A percentile compares a stretch with the other conserved stretches of the same genome.
Evolutionary conservation across 768 basidiomycete genomes (phyloP).

Genomic region (Mycena vitilis): DNA sequence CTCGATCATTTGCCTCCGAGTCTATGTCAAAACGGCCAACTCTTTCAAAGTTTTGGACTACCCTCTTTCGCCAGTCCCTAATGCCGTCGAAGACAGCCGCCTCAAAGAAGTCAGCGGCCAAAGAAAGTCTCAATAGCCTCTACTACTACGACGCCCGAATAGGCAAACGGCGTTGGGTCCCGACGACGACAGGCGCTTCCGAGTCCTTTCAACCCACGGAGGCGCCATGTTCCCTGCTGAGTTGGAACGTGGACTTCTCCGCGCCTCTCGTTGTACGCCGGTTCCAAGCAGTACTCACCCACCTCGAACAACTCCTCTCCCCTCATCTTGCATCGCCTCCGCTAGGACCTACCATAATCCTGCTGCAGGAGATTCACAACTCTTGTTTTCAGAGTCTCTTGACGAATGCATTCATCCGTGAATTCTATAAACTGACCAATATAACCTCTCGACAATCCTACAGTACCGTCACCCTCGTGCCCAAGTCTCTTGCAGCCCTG

Average conservation of each 20-base stretch:
- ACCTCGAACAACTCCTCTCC: conserved; percentile 47
- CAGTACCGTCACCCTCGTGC: conserved; percentile 62
- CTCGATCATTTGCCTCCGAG: neutral
- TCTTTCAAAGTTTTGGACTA: conserved; percentile 5
- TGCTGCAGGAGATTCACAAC: conserved; percentile 59
- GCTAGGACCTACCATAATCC: conserved; percentile 54
- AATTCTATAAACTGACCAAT: conserved; percentile 55
- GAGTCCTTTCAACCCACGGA: neutral
- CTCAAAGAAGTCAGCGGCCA: neutral
- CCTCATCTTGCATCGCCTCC: conserved; percentile 31
- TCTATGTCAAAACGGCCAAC: too few species aligned
- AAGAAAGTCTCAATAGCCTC: neutral
- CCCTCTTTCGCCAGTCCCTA: neutral
- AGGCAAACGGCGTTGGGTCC: neutral
- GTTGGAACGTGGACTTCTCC: conserved; percentile 64
- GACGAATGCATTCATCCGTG: conserved; percentile 56
- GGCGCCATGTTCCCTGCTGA: conserved; percentile 44
- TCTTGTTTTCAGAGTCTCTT: conserved; percentile 53
- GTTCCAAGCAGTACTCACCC: conserved; percentile 47
- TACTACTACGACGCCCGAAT: neutral
- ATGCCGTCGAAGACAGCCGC: neutral
- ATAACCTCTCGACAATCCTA: conserved; percentile 54
- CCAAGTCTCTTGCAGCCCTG: conserved; percentile 47
- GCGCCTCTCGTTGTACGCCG: conserved; percentile 43
- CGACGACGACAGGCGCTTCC: neutral